Evolutionary conservation across 2,329 filamentous ascomycete species (phyloP), one percentile per base, ranked within the genome.

Genomic region (Aspergillus tamarii): DNA sequence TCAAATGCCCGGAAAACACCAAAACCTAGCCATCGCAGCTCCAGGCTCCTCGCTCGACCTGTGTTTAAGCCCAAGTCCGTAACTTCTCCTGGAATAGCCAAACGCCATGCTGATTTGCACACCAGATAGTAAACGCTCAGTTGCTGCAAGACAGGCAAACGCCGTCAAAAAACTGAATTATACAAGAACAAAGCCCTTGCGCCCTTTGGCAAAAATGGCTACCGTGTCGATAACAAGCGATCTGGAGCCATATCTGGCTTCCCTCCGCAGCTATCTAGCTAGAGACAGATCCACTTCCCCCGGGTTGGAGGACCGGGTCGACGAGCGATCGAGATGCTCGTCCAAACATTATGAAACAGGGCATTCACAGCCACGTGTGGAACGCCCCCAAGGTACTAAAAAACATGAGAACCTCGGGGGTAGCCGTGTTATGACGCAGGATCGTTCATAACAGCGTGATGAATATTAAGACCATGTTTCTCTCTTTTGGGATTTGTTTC

Each of bases 211-310:
- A 45, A 67, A 36, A 56, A 75, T 75, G 73, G 64, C 72, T 14
- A 74, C 69, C 11, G 73, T 75, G 26, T 69, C 71, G n/a, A 72
- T 75, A 52, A 75, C 73, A 9, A 70, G 67, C 55, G 73, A 75
- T 19, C 57, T 75, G 23, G 68, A 76, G 61, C 66, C 70, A 32
- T 76, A 75, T 50, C 59, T 76, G 48, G 70, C 71, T 34, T 75
- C 73, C 2, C 70, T 75, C 19, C 73, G 70, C 53, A 66, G 65
- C 45, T 75, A 72, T 61, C 67, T 75, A 32, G 66, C 62, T 16
- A 61, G 57, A 56, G 60, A 52, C 41, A 64, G 56, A 28, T 50
- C 46, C 39, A 19, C 28, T 4, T 28, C 64, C 4, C 28, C 32
- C 54, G 55, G 26, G 26, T 32, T 58, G 8, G 60, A 63, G 23